Conservation (phyloP, 1,284 basidiomycete genomes). For the Fomitopsis schrenkii region DNA sequence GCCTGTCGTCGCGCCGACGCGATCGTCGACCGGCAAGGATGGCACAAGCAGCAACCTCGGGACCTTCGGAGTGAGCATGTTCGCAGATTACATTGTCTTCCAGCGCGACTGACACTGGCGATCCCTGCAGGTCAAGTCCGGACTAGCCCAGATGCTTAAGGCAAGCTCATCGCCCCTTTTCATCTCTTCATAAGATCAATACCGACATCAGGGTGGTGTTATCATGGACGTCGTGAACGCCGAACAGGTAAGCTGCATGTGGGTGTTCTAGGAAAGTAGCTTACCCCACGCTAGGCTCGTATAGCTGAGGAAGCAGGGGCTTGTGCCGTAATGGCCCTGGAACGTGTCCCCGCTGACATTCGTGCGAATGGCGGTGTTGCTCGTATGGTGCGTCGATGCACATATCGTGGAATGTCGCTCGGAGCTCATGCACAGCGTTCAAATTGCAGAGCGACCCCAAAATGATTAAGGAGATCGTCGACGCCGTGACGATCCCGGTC, state of each 20-base stretch:
- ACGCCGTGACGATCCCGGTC: constrained; percentile 87
- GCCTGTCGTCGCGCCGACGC: constrained; percentile 49
- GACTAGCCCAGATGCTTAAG: constrained; percentile 94
- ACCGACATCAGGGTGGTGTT: constrained; percentile 64
- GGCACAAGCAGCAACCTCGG: constrained; percentile 66
- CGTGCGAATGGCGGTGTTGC: constrained; percentile 88
- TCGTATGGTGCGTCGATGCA: constrained; percentile 67
- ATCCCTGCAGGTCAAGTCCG: constrained; percentile 76
- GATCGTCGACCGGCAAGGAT: constrained; percentile 49
- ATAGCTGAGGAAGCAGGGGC: constrained; percentile 98
- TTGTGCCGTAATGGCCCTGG: constrained; percentile 96
- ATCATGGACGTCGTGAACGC: constrained; percentile 91
- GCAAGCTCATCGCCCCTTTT: constrained; percentile 33
- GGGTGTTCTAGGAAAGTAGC: constrained; percentile 1
- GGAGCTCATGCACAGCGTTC: background rate
- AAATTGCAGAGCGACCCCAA: constrained; percentile 78
- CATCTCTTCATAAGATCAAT: constrained; percentile 6
- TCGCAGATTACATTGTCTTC: background rate
- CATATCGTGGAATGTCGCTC: background rate
- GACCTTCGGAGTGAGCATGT: constrained; percentile 69
- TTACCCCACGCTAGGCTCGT: constrained; percentile 58
- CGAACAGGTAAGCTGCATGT: constrained; percentile 55
- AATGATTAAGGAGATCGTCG: constrained; percentile 97
- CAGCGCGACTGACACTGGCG: constrained; percentile 3
- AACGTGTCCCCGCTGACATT: constrained; percentile 96